Base-by-base conservation (phyloP, 1,284 basidiomycete genomes). In the Tetrapyrgos nigripes region DNA sequence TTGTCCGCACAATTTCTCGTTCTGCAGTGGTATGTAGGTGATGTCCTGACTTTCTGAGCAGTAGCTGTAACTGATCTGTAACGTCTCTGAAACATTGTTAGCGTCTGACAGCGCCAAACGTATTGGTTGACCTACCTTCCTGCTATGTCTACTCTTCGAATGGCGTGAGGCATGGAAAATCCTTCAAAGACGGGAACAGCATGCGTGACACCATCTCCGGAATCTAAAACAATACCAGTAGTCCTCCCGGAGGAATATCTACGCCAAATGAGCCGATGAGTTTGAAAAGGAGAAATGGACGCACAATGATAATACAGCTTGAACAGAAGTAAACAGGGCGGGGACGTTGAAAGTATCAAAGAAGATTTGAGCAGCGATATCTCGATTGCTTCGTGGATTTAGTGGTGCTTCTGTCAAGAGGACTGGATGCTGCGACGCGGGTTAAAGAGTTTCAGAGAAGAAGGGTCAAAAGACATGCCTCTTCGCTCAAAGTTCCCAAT, bases 311-410 rank as follows among this genome's bases (percentile, higher is more conserved):
- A 99, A 80, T 21, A 99, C 97, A 26, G 97, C 97, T 79, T 99
- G 97, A 3, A 99, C 94, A 50, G 94, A 96, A 17, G 93, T 97
- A 78, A 96, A 99, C 61, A 99, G 80, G 8, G 97, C 97, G 21
- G 97, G 97, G 19, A 99, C 97, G 74, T 99, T 99, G 86, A 98
- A 98, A 3, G 96, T 98, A 72, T 98, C 96, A 75, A 98, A 98
- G 77, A 98, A 97, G 79, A 98, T 97, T 75, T 98, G 96, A 8
- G 96, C 96, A 19, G 96, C 95, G 50, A 94, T 84, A 73, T 98
- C 96, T 63, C 96, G 88, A 76, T 98, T 98, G 70, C 88, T 90
- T 66, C 95, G 87, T 60, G 96, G 96, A 75, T 98, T 98, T 57
- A 98, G 79, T 2, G 96, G 96, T 46, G 96, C 96, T 79, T 98